Evolutionary conservation across 140 eudicot genomes (phyloP).

Genomic region (Anethum foeniculum): DNA sequence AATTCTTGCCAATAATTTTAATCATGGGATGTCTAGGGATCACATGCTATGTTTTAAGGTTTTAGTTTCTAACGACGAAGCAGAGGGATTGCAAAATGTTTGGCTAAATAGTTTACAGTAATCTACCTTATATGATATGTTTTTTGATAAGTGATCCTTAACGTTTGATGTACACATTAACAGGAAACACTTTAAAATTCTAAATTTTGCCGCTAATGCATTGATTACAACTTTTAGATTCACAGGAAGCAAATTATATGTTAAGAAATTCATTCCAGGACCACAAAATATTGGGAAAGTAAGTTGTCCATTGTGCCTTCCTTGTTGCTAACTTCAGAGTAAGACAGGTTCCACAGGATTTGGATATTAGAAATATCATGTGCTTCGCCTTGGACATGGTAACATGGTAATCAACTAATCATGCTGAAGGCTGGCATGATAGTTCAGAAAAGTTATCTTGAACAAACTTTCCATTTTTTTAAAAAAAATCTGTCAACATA

Average conservation of each 20-base stretch:
- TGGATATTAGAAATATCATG: not conserved
- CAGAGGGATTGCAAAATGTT: not conserved
- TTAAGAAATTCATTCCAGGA: not conserved
- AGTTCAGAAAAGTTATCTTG: not conserved
- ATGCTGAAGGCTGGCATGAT: not conserved
- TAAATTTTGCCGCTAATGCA: not conserved
- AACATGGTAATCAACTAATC: not conserved
- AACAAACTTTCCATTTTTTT: not conserved
- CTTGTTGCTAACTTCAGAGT: not conserved
- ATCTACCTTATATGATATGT: not conserved
- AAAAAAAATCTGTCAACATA: not conserved
- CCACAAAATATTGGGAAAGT: not conserved
- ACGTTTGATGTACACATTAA: not conserved
- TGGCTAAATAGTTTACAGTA: not conserved
- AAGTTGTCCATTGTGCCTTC: not conserved
- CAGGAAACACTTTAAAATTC: not conserved
- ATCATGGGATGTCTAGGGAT: not conserved
- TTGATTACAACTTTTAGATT: not conserved
- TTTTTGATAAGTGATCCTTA: not conserved
- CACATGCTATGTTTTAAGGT: slow-evolving; percentile 3
- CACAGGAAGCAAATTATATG: not conserved
- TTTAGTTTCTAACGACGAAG: not conserved
- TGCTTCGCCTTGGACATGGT: not conserved
- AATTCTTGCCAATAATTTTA: not conserved
- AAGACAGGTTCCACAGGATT: not conserved